Conservation (phyloP, 176 grass and related monocot genomes). For the Olyra latifolia region DNA sequence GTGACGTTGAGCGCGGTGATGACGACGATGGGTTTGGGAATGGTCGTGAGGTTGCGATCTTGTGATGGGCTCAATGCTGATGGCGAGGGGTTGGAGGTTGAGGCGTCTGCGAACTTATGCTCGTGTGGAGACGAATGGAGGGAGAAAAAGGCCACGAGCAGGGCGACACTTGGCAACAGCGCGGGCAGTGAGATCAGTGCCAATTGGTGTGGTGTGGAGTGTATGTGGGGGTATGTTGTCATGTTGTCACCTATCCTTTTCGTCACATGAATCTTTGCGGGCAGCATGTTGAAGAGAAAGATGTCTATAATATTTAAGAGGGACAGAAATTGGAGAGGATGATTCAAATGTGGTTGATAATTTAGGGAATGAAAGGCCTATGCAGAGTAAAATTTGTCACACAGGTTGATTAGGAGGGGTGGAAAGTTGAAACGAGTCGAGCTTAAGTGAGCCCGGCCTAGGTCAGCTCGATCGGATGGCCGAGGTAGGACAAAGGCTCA, state of each 20-base stretch:
- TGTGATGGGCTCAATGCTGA: background rate
- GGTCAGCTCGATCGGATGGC: no score
- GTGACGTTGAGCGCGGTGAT: background rate
- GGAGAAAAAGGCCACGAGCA: slow-evolving; percentile 7
- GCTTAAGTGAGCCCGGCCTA: no score
- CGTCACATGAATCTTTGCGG: slow-evolving; percentile 40
- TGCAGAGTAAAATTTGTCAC: background rate
- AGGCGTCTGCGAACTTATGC: slow-evolving; percentile 32
- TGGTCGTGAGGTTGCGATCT: background rate
- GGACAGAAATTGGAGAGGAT: background rate
- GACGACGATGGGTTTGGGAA: background rate
- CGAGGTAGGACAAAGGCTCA: no score
- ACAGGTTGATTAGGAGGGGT: background rate
- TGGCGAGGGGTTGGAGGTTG: slow-evolving; percentile 20
- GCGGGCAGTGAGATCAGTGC: background rate
- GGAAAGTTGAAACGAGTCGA: no score
- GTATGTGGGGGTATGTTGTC: background rate
- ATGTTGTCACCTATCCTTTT: slow-evolving; percentile 37
- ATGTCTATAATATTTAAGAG: background rate
- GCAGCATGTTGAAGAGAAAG: background rate
- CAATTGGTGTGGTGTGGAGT: background rate
- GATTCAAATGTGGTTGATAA: slow-evolving; percentile 8
- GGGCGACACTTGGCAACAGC: slow-evolving; percentile 29
- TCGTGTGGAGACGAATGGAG: slow-evolving; percentile 9
- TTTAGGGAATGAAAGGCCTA: no score